Conservation (phyloP, 441 rosid species). For the Corymbia citriodora region DNA sequence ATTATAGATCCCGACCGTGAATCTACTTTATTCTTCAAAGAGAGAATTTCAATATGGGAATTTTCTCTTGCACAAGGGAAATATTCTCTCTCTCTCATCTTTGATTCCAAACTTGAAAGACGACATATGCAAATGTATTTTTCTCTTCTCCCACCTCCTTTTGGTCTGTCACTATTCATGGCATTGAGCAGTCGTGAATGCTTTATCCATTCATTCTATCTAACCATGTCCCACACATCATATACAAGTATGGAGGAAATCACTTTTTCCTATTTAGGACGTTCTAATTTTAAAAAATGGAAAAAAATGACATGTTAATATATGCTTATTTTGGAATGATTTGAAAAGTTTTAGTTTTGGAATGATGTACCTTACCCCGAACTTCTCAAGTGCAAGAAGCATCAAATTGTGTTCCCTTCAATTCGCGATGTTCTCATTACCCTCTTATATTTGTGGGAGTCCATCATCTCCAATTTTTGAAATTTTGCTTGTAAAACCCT, state of each 20-base stretch:
- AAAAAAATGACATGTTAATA: neutral
- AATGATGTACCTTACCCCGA: no score
- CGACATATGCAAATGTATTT: neutral
- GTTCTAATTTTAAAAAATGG: no score
- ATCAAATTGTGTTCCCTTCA: no score
- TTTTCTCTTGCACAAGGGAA: neutral
- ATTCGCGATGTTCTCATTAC: no score
- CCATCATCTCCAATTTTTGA: no score
- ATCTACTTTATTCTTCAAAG: neutral
- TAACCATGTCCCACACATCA: neutral
- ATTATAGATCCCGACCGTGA: neutral
- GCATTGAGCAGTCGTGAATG: neutral
- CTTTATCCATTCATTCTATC: neutral
- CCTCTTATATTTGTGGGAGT: no score
- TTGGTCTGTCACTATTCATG: neutral
- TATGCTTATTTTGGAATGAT: no score
- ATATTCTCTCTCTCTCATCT: neutral
- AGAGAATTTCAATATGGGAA: neutral
- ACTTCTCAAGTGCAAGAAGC: no score
- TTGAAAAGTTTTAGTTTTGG: neutral
- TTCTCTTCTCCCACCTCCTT: neutral
- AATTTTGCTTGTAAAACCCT: no score
- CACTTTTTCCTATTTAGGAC: no score
- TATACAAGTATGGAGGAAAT: neutral
- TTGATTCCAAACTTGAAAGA: neutral